phyloP scores from a whole-genome alignment of 306 rosid genomes.

The Psophocarpus tetragonolobus region DNA sequence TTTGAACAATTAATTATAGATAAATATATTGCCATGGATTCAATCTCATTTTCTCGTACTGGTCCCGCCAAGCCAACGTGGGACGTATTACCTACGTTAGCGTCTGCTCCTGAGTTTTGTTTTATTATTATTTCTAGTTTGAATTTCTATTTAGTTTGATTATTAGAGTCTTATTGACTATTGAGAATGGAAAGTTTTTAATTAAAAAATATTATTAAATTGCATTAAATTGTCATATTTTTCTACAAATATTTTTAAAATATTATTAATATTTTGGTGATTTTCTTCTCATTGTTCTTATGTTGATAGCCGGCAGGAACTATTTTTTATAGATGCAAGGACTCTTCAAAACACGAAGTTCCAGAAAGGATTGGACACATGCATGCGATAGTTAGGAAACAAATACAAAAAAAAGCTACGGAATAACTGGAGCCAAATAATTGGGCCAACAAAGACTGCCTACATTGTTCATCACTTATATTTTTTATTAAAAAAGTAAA shows the following conservation, averaged over 20 bases:
- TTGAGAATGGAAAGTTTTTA: too few relatives aligned
- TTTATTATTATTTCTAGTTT: background rate
- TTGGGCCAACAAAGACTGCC: background rate
- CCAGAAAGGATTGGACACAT: background rate
- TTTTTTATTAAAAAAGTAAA: background rate
- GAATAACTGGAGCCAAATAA: background rate
- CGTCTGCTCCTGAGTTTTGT: background rate
- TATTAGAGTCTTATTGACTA: background rate
- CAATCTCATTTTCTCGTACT: background rate
- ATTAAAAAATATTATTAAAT: background rate
- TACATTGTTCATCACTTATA: background rate
- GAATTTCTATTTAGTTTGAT: background rate
- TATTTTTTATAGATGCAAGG: background rate
- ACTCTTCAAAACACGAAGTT: background rate
- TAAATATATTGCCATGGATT: background rate
- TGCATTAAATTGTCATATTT: background rate
- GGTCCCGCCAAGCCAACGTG: slow-evolving; percentile 2
- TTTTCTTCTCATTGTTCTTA: background rate
- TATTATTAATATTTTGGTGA: background rate
- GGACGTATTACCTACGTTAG: background rate
- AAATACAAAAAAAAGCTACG: background rate
- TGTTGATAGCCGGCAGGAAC: background rate
- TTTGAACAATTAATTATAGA: background rate
- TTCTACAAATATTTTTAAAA: background rate
- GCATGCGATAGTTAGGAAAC: background rate